These are phyloP conservation scores for Capsella rubella DNA, from an alignment of 441 rosid species.

Conservation along the genomic window DNA sequence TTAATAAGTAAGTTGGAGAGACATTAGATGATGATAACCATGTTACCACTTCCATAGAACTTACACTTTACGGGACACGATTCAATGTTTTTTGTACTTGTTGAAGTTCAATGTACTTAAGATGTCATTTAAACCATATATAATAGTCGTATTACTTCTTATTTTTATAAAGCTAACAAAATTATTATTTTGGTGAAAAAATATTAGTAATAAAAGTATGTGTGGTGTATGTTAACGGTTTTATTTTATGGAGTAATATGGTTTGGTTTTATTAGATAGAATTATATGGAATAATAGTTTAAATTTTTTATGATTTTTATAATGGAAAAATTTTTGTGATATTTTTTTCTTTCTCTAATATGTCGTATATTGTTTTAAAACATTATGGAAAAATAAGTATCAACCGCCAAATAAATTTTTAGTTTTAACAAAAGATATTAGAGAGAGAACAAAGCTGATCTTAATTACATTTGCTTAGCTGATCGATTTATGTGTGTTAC, in stretches of 20 bases:
- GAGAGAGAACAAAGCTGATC: no score
- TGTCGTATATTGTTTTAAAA: background rate
- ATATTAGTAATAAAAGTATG: background rate
- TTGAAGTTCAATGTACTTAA: constrained; percentile 40
- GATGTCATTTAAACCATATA: constrained; percentile 19
- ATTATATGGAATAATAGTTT: no score
- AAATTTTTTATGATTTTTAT: no score
- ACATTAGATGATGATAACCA: constrained; percentile 43
- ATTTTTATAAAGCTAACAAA: constrained; percentile 22
- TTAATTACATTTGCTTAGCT: no score
- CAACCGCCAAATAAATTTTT: background rate
- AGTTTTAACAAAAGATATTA: no score
- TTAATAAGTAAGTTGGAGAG: constrained; percentile 10
- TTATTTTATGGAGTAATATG: background rate
- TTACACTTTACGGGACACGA: constrained; percentile 42
- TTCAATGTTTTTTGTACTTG: constrained; percentile 42
- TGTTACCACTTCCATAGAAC: constrained; percentile 41
- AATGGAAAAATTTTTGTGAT: background rate
- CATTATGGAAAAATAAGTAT: background rate
- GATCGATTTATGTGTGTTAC: constrained; percentile 5
- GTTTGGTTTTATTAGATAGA: no score
- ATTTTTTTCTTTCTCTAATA: background rate
- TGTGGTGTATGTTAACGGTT: background rate
- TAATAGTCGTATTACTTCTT: constrained; percentile 21
- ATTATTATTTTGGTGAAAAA: background rate